Base-by-base conservation (phyloP, 75 land plant genomes). In the Pinus albicaulis region DNA sequence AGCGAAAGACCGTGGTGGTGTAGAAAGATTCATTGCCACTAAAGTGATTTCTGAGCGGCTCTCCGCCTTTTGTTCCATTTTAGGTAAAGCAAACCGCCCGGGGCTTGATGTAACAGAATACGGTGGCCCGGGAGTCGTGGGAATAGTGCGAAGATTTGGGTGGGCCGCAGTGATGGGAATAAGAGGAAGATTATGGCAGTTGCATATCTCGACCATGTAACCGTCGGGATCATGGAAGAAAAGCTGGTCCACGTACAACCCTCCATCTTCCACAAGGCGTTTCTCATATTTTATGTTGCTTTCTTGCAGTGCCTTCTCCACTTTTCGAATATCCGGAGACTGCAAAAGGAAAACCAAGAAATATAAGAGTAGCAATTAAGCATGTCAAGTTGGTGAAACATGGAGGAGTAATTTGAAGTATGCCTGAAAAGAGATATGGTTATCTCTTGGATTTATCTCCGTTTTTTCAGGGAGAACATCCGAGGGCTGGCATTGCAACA, bases 141-240 rank as follows among this genome's bases (percentile, higher is more conserved):
- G 92, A 57, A 85, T 31, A 31, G 31, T 1, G 2, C 2, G 2
- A 0, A 31, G 31, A 31, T 31, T 31, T 31, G 31, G 31, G 31
- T 2, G 2, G 31, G 31, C 31, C 0, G 2, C 31, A n/a, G n/a
- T n/a, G 31, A 31, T 31, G 1, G 31, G 31, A 31, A 31, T 12
- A 59, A 90, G 62, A 1, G 92, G 92, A 34, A 90, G 76, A 36
- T 85, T 73, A 17, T 90, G 79, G 72, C 92, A 90, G 75, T 85
- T 83, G 79, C 92, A 90, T 20, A 90, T 76, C 78, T 90, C 92
- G 4, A 90, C 81, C 92, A 90, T 90, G 83, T 85, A 79, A 12
- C 92, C 92, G 73, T 85, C 87, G 24, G 86, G 87, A 61, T 85
- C 87, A 55, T 85, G 87, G 77, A 85, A 78, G 78, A 85, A 85